Percentiles rank a stretch among this genome's conserved stretches.
Evolutionary conservation across 768 basidiomycete species (phyloP).

Genomic region (Dendrothele bispora): DNA sequence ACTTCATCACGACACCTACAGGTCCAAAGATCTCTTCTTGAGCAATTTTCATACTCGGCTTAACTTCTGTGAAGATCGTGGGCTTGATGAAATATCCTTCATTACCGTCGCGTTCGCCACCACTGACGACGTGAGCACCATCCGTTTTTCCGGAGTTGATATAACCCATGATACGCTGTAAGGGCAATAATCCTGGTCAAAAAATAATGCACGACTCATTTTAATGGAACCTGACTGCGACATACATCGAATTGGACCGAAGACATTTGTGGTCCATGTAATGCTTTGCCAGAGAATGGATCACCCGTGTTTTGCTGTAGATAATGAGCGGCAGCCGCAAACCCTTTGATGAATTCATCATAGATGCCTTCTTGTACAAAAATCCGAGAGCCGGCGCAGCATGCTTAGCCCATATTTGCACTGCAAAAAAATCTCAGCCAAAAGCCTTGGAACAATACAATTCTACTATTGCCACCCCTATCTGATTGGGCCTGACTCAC

Average conservation of each 20-base stretch:
- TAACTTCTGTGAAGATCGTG: conserved; percentile 61
- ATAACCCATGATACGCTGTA: conserved; percentile 58
- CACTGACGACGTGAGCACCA: conserved; percentile 58
- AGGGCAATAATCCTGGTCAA: background rate
- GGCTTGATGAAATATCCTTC: conserved; percentile 64
- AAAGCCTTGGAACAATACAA: background rate
- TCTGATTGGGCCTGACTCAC: conserved; percentile 28
- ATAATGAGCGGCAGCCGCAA: conserved; percentile 41
- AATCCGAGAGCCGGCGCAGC: no score
- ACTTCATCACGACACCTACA: conserved; percentile 60
- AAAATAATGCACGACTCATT: no score
- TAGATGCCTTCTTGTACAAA: conserved; percentile 65
- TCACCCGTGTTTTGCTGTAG: conserved; percentile 56
- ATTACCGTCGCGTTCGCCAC: conserved; percentile 51
- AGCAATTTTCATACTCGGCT: conserved; percentile 56
- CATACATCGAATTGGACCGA: conserved; percentile 54
- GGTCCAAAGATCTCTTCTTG: conserved; percentile 68
- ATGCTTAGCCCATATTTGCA: conserved; percentile 24
- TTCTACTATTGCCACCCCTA: conserved; percentile 53
- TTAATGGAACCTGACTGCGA: conserved; percentile 17
- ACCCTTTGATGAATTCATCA: conserved; percentile 57
- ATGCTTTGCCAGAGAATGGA: conserved; percentile 47
- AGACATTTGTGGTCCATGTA: conserved; percentile 63
- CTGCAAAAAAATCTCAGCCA: conserved; percentile 24
- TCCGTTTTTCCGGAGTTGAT: conserved; percentile 59